These are phyloP conservation scores for Blumeriella jaapii DNA, from an alignment of 2,329 filamentous ascomycete genomes.

Conservation along the genomic window DNA sequence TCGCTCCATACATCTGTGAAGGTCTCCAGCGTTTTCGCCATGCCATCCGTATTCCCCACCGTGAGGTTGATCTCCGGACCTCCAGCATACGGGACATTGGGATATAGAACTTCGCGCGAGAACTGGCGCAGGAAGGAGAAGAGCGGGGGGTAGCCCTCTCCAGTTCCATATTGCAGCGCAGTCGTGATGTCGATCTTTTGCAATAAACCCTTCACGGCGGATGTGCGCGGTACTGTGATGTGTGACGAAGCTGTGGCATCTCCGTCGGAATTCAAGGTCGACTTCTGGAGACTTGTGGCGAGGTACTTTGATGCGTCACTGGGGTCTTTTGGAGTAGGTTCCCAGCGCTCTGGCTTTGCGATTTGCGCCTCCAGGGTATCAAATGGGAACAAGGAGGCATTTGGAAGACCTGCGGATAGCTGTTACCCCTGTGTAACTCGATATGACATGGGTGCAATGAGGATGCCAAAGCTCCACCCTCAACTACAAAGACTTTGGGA, in stretches of 20 bases:
- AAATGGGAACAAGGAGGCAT: slow-evolving; percentile 75
- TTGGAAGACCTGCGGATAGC: slow-evolving; percentile 50
- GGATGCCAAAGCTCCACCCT: slow-evolving; percentile 4
- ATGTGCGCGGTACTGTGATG: slow-evolving; percentile 62
- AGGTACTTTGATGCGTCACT: slow-evolving; percentile 27
- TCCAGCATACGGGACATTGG: slow-evolving; percentile 64
- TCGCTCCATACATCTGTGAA: slow-evolving; percentile 67
- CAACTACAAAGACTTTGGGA: slow-evolving; percentile 9
- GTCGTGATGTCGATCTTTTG: slow-evolving; percentile 71
- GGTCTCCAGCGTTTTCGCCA: slow-evolving; percentile 64
- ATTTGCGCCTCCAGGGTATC: slow-evolving; percentile 79
- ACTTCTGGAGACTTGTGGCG: slow-evolving; percentile 28
- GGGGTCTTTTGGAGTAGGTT: slow-evolving; percentile 54
- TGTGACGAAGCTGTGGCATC: slow-evolving; percentile 31
- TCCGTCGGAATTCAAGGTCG: slow-evolving; percentile 21
- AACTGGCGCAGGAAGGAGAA: slow-evolving; percentile 72
- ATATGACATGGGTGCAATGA: not conserved
- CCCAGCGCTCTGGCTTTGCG: slow-evolving; percentile 63
- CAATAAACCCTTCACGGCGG: slow-evolving; percentile 42
- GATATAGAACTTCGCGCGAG: slow-evolving; percentile 63
- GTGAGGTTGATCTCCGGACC: slow-evolving; percentile 72
- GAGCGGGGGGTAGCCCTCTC: slow-evolving; percentile 70
- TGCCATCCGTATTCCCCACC: slow-evolving; percentile 76
- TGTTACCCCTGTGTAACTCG: slow-evolving; percentile 8
- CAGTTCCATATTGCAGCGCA: slow-evolving; percentile 79